Evolutionary conservation across 257 asterid genomes (phyloP).

Genomic region (Solanum arcanum): DNA sequence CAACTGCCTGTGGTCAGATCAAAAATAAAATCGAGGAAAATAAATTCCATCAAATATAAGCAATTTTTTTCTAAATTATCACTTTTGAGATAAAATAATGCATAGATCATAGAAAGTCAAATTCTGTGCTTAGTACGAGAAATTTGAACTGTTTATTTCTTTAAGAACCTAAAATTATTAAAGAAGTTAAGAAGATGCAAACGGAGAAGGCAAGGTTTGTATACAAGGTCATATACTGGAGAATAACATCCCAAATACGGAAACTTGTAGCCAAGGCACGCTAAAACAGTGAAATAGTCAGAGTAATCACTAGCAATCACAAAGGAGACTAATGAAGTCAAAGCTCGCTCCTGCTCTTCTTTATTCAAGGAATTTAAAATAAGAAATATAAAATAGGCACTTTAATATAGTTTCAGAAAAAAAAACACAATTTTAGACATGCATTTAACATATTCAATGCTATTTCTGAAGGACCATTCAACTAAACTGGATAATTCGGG

Average conservation of each 20-base stretch:
- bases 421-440: neutral
- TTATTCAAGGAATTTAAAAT: neutral
- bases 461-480: neutral
- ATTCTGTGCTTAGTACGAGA: neutral
- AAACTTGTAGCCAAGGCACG: neutral
- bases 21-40: conserved; percentile 1
- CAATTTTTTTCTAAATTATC: neutral
- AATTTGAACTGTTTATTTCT: neutral
- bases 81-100: neutral
- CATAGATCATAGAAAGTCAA: neutral
- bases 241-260: neutral
- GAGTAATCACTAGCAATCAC: neutral
- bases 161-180: neutral
- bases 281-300: neutral
- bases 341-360: neutral
- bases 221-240: neutral
- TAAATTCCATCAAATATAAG: conserved; percentile 2
- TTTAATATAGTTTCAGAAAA: neutral
- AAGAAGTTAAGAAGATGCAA: neutral
- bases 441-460: neutral
- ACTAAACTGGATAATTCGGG: neutral
- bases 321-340: neutral
- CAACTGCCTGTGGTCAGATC: conserved; percentile 61
- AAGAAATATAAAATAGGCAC: neutral
- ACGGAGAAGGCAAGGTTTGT: neutral